Conservation (phyloP, 2,329 filamentous ascomycete species). For the Penicillium expansum region DNA sequence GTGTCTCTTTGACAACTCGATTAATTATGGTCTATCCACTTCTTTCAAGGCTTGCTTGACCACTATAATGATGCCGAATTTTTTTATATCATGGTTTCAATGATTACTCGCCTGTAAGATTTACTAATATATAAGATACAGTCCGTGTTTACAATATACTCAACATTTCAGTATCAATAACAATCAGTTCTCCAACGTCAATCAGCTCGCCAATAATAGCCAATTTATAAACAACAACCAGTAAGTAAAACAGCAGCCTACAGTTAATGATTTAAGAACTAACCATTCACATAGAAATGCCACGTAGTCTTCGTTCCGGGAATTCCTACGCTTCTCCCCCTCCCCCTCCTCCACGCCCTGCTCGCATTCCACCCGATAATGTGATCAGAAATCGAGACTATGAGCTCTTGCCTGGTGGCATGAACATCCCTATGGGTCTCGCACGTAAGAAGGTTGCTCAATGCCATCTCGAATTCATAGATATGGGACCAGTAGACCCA, state of each 20-base stretch:
- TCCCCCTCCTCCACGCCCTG: not conserved
- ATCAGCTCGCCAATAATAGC: not conserved
- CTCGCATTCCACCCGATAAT: not conserved
- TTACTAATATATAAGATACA: not conserved
- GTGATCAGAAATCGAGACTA: not conserved
- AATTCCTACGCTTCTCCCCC: not conserved
- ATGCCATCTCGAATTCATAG: not conserved
- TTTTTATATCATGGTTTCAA: not conserved
- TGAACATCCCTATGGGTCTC: not conserved
- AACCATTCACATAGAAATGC: not conserved
- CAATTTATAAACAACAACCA: not conserved
- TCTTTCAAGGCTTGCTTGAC: not conserved
- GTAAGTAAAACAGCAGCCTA: not conserved
- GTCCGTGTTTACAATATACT: not conserved
- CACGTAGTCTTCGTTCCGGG: not conserved
- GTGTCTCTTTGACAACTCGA: not conserved
- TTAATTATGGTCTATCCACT: not conserved
- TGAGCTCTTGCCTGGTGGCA: too few species aligned
- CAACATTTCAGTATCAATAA: too few species aligned
- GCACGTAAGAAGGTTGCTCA: not conserved
- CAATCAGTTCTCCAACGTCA: not conserved
- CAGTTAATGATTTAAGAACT: too few species aligned
- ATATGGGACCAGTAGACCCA: not conserved
- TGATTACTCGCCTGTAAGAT: not conserved
- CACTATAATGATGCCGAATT: not conserved